Conservation (phyloP, 2,329 filamentous ascomycete genomes). For the Penicillium crustosum region DNA sequence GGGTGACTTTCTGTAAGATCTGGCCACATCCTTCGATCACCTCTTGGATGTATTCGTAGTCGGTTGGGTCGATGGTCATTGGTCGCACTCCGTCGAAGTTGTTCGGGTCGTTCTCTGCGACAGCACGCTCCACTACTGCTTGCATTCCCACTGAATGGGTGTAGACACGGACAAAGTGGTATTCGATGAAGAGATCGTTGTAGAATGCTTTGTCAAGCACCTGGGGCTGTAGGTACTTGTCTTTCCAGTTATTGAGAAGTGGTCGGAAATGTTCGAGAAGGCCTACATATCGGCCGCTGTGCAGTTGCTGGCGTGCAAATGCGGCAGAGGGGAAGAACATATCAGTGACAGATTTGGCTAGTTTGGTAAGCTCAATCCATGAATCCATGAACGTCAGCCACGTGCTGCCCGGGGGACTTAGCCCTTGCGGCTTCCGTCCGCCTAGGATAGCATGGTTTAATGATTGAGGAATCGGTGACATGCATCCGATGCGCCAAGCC, state of each 20-base stretch:
- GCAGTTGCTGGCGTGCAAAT: conserved; percentile 37
- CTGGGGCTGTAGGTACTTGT: conserved; percentile 36
- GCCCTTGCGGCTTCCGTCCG: conserved; percentile 33
- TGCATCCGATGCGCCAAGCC: conserved; percentile 52
- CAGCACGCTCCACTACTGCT: conserved; percentile 56
- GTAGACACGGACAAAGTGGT: conserved; percentile 48
- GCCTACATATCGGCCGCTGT: conserved; percentile 53
- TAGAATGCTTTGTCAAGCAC: conserved; percentile 40
- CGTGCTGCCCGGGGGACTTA: conserved; percentile 46
- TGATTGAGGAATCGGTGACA: conserved; percentile 52
- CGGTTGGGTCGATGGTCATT: conserved; percentile 49
- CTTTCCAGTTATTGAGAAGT: conserved; percentile 40
- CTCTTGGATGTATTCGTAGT: conserved; percentile 58
- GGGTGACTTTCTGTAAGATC: conserved; percentile 52
- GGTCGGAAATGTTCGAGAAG: conserved; percentile 46
- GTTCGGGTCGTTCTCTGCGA: conserved; percentile 38
- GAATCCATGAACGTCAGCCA: conserved; percentile 55
- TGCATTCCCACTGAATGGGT: conserved; percentile 54
- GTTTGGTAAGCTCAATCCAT: conserved; percentile 51
- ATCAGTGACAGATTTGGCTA: conserved; percentile 54
- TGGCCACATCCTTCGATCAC: conserved; percentile 56
- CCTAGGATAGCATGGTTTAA: conserved; percentile 36
- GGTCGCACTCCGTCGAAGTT: conserved; percentile 40
- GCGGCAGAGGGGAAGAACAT: conserved; percentile 51
- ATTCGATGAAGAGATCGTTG: conserved; percentile 56